Base-by-base conservation (phyloP, 768 basidiomycete species). In the Pluteus cervinus region DNA sequence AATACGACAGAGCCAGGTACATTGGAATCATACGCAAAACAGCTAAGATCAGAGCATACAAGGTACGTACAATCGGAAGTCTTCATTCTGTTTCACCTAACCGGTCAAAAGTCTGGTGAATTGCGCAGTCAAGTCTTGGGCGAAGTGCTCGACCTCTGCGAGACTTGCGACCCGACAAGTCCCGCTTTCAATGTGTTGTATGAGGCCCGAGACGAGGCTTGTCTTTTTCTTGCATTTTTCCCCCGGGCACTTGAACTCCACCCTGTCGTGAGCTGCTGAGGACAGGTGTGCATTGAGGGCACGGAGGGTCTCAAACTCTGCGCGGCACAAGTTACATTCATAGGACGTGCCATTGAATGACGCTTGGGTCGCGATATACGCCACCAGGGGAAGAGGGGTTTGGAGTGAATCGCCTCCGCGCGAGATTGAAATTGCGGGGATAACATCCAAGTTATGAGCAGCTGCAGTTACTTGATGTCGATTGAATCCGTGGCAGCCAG, bases 211-310 rank as follows among this genome's bases (percentile, higher is more conserved):
- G 14, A 69, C 50, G 22, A 62, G 44, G 25, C 53, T 55, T 46
- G 58, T 63, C 45, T 54, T 46, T 23, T 22, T 45, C 37, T 49
- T 50, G 45, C 69, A 69, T 41, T 55, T 58, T n/a, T n/a, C n/a
- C n/a, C n/a, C n/a, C 24, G 69, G 69, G 40, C 69, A 71, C 37
- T 47, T 55, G 52, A 68, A 71, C 48, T 66, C 56, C 35, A 60
- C 51, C 21, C 39, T 50, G 38, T 63, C 62, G 43, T 69, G 67
- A 12, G 50, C 50, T 4, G 61, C 52, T 25, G 65, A 66, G 44
- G 51, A 51, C 24, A 64, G 46, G 37, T 65, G 63, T 10, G 37
- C 21, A 45, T 68, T 63, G 17, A 70, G 58, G 4, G 50, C 45
- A 3, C 25, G 2, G n/a, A 65, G 55, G 4, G 47, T 44, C 7